phyloP scores from a whole-genome alignment of 2,329 filamentous ascomycete genomes.

The Colletotrichum sp. region DNA sequence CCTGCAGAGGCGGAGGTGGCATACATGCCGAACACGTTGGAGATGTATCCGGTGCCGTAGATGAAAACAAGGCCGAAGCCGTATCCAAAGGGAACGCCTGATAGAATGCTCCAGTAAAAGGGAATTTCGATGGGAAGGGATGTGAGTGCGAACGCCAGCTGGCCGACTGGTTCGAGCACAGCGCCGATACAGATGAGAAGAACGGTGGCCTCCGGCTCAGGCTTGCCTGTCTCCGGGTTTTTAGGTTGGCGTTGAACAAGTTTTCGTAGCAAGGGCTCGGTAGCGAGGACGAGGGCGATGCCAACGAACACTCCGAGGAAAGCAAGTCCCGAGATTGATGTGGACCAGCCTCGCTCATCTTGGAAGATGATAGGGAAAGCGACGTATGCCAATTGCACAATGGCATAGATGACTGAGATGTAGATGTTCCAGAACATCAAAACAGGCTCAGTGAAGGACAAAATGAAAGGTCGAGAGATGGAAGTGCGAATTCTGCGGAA shows the following conservation, averaged over 20 bases:
- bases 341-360: slow-evolving; percentile 60
- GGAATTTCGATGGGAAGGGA: slow-evolving; percentile 62
- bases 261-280: slow-evolving; percentile 43
- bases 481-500: slow-evolving; percentile 61
- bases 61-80: slow-evolving; percentile 71
- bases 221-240: slow-evolving; percentile 63
- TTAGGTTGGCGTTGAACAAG: slow-evolving; percentile 64
- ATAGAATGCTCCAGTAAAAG: slow-evolving; percentile 65
- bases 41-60: slow-evolving; percentile 68
- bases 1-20: slow-evolving; percentile 68
- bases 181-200: slow-evolving; percentile 67
- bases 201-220: slow-evolving; percentile 67
- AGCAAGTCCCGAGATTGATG: slow-evolving; percentile 59
- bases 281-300: slow-evolving; percentile 35
- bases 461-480: slow-evolving; percentile 62
- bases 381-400: slow-evolving; percentile 70
- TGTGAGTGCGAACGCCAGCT: slow-evolving; percentile 71
- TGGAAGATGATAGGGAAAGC: slow-evolving; percentile 68
- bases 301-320: slow-evolving; percentile 21
- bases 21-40: slow-evolving; percentile 68
- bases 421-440: slow-evolving; percentile 58
- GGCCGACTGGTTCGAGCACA: slow-evolving; percentile 60
- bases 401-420: slow-evolving; percentile 67
- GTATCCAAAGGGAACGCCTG: slow-evolving; percentile 66
- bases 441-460: slow-evolving; percentile 68